Conservation (phyloP, 495 filamentous ascomycete genomes). For the Haplographium delicatum region DNA sequence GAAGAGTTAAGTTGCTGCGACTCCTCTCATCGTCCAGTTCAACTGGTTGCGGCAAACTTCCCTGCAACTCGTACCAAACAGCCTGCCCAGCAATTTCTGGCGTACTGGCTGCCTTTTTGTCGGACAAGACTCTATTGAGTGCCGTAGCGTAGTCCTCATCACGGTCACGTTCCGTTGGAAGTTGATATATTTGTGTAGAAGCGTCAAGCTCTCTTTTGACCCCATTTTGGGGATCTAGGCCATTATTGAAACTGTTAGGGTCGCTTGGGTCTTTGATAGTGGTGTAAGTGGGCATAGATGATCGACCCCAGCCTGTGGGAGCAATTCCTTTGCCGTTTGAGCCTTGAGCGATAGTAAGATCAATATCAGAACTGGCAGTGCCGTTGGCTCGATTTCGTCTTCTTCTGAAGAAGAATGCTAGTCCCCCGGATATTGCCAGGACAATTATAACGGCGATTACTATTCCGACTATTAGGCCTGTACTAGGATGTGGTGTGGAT, state of each 20-base stretch:
- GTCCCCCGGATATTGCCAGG: neutral
- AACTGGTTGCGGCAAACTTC: slow-evolving; percentile 6
- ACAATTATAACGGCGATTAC: neutral
- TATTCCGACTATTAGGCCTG: neutral
- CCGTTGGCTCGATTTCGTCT: slow-evolving; percentile 15
- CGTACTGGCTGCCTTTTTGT: slow-evolving; percentile 6
- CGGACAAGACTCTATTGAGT: neutral
- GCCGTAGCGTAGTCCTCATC: slow-evolving; percentile 2
- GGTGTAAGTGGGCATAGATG: neutral
- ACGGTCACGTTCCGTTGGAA: neutral
- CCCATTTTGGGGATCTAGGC: neutral
- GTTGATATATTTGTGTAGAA: slow-evolving; percentile 5
- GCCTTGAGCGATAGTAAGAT: neutral
- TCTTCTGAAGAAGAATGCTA: neutral
- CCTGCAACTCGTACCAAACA: slow-evolving; percentile 10
- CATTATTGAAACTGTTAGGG: neutral
- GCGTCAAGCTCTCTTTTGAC: slow-evolving; percentile 3
- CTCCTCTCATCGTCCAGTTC: slow-evolving; percentile 18
- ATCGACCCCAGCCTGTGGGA: no score
- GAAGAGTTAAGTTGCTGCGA: no score
- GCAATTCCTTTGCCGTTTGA: neutral
- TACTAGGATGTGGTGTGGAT: neutral
- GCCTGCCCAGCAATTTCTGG: slow-evolving; percentile 6
- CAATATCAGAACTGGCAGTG: slow-evolving; percentile 19
- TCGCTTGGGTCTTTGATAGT: neutral